Evolutionary conservation across 148 eudicot genomes (phyloP).

Genomic region (Vaccinium myrtillus): DNA sequence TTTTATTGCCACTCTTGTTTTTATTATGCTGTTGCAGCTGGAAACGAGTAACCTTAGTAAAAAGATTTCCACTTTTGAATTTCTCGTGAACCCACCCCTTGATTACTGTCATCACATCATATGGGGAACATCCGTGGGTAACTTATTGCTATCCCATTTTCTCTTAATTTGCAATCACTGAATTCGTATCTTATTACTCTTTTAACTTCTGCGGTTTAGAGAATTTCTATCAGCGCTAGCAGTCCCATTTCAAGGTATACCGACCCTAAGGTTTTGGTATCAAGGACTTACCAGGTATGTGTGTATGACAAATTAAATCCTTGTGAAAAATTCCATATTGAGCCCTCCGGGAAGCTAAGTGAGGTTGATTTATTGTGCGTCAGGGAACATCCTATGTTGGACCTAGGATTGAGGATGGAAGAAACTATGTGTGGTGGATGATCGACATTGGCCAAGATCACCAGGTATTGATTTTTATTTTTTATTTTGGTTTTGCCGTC

Average conservation of each 20-base stretch:
- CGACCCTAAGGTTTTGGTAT: constrained; percentile 84
- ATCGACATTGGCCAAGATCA: constrained; percentile 78
- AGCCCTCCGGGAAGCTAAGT: background rate
- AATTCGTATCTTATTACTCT: background rate
- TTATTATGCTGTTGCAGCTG: too few species aligned
- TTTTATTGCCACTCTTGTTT: too few species aligned
- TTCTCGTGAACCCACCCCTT: too few species aligned
- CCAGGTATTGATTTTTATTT: constrained; percentile 46
- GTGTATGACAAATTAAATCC: background rate
- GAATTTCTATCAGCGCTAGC: constrained; percentile 62
- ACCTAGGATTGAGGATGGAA: constrained; percentile 75
- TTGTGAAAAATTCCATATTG: background rate
- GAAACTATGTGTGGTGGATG: constrained; percentile 86
- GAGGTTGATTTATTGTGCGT: constrained; percentile 4
- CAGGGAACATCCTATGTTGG: constrained; percentile 90
- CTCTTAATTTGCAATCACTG: background rate
- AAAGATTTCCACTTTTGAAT: too few species aligned
- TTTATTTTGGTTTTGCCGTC: background rate
- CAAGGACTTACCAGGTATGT: constrained; percentile 86
- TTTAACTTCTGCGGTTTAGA: constrained; percentile 37
- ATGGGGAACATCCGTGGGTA: too few species aligned
- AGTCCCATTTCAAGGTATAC: constrained; percentile 85
- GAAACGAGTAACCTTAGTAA: too few species aligned
- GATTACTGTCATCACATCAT: too few species aligned
- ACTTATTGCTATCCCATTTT: background rate